Evolutionary conservation across 2,329 filamentous ascomycete genomes (phyloP), one percentile per base, ranked within the genome.

Genomic region (Aureobasidium sp.): DNA sequence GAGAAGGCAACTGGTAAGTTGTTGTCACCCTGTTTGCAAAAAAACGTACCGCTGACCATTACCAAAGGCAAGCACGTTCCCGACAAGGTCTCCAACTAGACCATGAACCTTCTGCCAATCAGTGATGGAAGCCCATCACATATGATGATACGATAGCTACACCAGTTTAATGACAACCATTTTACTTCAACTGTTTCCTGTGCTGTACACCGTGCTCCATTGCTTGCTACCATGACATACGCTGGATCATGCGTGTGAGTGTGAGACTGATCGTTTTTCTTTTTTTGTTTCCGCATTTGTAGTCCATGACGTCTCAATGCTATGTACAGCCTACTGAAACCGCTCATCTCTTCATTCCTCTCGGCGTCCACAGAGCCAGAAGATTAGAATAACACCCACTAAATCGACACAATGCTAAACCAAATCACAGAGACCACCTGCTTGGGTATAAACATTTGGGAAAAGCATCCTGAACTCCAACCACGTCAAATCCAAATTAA

Each of bases 1-100:
- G 63, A 66, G 60, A 64, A 65, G 61, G 53, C 58, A 11, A 64
- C 64, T 14, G 64, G 64, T 51, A 64, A 64, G 12, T 30, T 12
- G 32, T 17, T 25, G 10, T n/a, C 3, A 37, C 12, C 16, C n/a
- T 5, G n/a, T n/a, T n/a, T n/a, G n/a, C n/a, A n/a, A n/a, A n/a
- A n/a, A n/a, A n/a, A n/a, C n/a, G n/a, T n/a, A n/a, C 12, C 11
- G 7, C 42, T 48, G 5, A 48, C 25, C 2, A 6, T 8, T 24
- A 29, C 6, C 12, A 6, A 10, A 49, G 50, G 51, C 51, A 53
- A 53, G 62, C 59, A 65, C 54, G 64, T 64, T 7, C 47, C 54
- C 25, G 54, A 56, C 30, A 58, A 56, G 54, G 32, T 57, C 21
- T 57, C 56, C 49, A 57, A 57, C 54, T 57, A 57, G 38, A 54